Conservation (phyloP, 805 yeast species). For the Sugiyamaella americana region DNA sequence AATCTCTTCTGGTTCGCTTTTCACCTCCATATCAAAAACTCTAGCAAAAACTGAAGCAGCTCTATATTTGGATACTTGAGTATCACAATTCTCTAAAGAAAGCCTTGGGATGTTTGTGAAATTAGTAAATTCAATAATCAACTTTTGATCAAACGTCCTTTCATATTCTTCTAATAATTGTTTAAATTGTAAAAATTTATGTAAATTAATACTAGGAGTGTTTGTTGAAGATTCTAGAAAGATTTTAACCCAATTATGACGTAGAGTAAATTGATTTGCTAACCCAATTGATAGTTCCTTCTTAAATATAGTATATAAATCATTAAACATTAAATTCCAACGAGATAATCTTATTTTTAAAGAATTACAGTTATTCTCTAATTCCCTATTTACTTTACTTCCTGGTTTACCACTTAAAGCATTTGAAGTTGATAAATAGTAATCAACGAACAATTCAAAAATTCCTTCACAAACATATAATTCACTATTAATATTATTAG, state of each 20-base stretch:
- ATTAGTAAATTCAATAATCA: slow-evolving; percentile 48
- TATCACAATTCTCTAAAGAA: slow-evolving; percentile 42
- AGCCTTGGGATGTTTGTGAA: slow-evolving; percentile 54
- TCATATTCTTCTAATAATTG: slow-evolving; percentile 10
- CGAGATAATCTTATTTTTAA: slow-evolving; percentile 8
- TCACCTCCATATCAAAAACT: slow-evolving; percentile 31
- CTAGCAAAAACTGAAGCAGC: slow-evolving; percentile 61
- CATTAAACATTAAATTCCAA: slow-evolving; percentile 20
- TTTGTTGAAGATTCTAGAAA: slow-evolving; percentile 38
- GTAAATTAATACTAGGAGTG: slow-evolving; percentile 30
- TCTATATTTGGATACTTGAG: slow-evolving; percentile 64
- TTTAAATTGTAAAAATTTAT: slow-evolving; percentile 23
- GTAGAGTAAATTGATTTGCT: slow-evolving; percentile 20
- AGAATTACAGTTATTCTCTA: slow-evolving; percentile 6
- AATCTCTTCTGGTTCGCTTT: neutral
- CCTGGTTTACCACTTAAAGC: slow-evolving; percentile 3
- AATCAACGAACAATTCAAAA: slow-evolving; percentile 23
- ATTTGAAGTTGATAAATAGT: slow-evolving; percentile 12
- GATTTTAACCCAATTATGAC: slow-evolving; percentile 46
- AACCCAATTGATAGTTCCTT: neutral
- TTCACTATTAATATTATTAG: neutral
- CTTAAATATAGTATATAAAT: slow-evolving; percentile 10
- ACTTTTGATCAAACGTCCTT: neutral
- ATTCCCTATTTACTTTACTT: slow-evolving; percentile 14
- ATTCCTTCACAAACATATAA: slow-evolving; percentile 16